phyloP scores from a whole-genome alignment of 1,284 basidiomycete species.

The Lentinus polychrous region DNA sequence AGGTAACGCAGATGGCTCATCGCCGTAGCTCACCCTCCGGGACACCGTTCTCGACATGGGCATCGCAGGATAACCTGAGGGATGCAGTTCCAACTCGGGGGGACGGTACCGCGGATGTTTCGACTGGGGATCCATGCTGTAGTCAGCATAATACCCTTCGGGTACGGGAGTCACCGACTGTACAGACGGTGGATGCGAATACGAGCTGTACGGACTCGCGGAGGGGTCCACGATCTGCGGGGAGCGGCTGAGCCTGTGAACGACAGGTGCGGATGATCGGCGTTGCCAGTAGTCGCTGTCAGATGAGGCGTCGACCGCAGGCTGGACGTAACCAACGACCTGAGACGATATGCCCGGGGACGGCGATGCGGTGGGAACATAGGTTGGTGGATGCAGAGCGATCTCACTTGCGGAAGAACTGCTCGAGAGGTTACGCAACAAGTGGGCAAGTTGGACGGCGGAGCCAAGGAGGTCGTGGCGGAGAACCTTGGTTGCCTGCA shows the following conservation, averaged over 20 bases:
- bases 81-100: background rate
- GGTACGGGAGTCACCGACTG: background rate
- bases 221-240: background rate
- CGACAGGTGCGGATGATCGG: background rate
- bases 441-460: slow-evolving; percentile 50
- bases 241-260: background rate
- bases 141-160: background rate
- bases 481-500: slow-evolving; percentile 59
- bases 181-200: background rate
- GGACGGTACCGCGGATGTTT: background rate
- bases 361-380: slow-evolving; percentile 1
- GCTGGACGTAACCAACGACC: slow-evolving; percentile 1
- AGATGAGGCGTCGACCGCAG: background rate
- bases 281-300: background rate
- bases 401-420: slow-evolving; percentile 32
- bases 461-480: slow-evolving; percentile 64
- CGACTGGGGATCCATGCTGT: background rate
- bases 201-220: background rate
- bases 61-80: background rate
- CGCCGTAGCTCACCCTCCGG: slow-evolving; percentile 5
- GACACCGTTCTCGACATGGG: background rate
- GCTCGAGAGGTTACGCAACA: slow-evolving; percentile 44
- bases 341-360: slow-evolving; percentile 1
- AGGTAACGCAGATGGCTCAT: background rate
- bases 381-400: slow-evolving; percentile 21